Percentiles rank a stretch among this genome's conserved stretches.
Evolutionary conservation across 1,139 yeast species (phyloP).

Genomic region (Hansenula sp.): DNA sequence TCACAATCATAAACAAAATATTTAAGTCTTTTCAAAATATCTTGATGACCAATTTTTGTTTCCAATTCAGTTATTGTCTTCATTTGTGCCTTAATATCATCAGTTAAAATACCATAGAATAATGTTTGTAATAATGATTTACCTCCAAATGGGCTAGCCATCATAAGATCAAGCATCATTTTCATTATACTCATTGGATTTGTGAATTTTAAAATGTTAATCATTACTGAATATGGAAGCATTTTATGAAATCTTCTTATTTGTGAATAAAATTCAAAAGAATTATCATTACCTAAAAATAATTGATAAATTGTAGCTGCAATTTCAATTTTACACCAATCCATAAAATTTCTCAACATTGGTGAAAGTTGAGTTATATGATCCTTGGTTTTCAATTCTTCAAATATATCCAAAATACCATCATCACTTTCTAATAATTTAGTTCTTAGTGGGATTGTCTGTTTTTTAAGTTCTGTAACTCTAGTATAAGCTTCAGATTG

Average conservation of each 20-base stretch:
- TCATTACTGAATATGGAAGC: constrained; percentile 73
- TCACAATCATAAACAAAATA: constrained; percentile 25
- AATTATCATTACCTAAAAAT: constrained; percentile 74
- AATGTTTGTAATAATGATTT: constrained; percentile 67
- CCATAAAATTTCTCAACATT: constrained; percentile 61
- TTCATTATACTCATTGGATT: constrained; percentile 84
- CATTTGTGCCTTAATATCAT: constrained; percentile 68
- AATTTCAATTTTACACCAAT: constrained; percentile 77
- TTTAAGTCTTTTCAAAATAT: constrained; percentile 24
- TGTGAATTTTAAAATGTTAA: constrained; percentile 71
- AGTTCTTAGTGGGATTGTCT: constrained; percentile 28
- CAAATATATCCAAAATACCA: constrained; percentile 24
- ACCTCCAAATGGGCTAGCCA: constrained; percentile 73
- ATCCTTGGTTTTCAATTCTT: constrained; percentile 54
- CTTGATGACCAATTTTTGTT: constrained; percentile 26
- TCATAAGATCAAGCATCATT: constrained; percentile 68
- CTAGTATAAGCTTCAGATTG: constrained; percentile 55
- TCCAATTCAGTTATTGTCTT: constrained; percentile 48
- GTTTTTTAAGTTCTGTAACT: constrained; percentile 27
- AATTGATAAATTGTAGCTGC: constrained; percentile 80
- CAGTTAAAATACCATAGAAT: constrained; percentile 69
- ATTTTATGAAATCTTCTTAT: constrained; percentile 63
- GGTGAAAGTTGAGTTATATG: constrained; percentile 63
- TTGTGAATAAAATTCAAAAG: constrained; percentile 69
- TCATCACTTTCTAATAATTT: constrained; percentile 27